Conservation (phyloP, 1,139 yeast species). For the Meyerozyma sp. region DNA sequence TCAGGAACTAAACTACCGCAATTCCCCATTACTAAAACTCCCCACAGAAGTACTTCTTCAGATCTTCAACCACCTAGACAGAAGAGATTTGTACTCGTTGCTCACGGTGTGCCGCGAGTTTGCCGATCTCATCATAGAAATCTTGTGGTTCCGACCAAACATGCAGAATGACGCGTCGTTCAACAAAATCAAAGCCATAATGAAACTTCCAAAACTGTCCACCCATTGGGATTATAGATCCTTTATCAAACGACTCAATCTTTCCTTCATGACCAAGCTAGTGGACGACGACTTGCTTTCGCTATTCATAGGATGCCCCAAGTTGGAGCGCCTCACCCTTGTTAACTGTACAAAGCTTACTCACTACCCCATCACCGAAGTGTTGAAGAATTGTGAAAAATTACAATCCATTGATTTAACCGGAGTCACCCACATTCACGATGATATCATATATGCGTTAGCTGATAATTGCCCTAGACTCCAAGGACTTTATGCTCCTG, state of each 20-base stretch:
- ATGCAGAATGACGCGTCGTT: slow-evolving; percentile 53
- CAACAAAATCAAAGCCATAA: slow-evolving; percentile 47
- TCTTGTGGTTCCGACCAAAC: slow-evolving; percentile 87
- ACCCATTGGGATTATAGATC: slow-evolving; percentile 71
- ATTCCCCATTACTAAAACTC: slow-evolving; percentile 50
- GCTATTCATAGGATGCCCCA: slow-evolving; percentile 61
- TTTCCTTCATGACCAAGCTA: slow-evolving; percentile 65
- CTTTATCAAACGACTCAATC: slow-evolving; percentile 74
- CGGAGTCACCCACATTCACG: slow-evolving; percentile 66
- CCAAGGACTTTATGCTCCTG: slow-evolving; percentile 89
- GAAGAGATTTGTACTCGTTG: slow-evolving; percentile 63
- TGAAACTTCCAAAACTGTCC: slow-evolving; percentile 41
- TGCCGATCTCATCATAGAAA: slow-evolving; percentile 74
- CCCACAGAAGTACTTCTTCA: slow-evolving; percentile 80
- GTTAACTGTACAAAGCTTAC: slow-evolving; percentile 72
- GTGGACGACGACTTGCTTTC: slow-evolving; percentile 58
- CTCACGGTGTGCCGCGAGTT: slow-evolving; percentile 78
- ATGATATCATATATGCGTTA: slow-evolving; percentile 64
- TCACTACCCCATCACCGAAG: slow-evolving; percentile 54
- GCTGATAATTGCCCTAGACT: slow-evolving; percentile 69
- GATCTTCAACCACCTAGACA: slow-evolving; percentile 61
- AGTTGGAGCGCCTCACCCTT: slow-evolving; percentile 79
- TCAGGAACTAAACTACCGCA: slow-evolving; percentile 18
- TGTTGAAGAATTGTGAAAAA: slow-evolving; percentile 59
- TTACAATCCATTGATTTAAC: slow-evolving; percentile 86